Conservation (phyloP, 345 rosid genomes). For the Erysimum cheiranthoides region DNA sequence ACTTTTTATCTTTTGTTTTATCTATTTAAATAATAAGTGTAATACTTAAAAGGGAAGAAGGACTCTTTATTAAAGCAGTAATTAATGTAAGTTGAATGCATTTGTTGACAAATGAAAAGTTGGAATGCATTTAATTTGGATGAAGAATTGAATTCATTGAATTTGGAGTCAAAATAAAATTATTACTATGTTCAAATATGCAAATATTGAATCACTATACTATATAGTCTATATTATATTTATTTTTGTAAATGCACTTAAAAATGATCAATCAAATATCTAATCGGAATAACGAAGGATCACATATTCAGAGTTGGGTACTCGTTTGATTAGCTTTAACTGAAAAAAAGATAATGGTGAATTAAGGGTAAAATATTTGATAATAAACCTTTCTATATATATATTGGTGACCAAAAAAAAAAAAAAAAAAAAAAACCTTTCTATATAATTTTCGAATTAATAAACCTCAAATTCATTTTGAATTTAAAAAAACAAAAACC, state of each 20-base stretch:
- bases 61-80: constrained; percentile 2
- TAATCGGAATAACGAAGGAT: background rate
- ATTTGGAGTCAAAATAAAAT: constrained; percentile 12
- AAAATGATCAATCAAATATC: background rate
- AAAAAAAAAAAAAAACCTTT: no score
- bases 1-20: background rate
- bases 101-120: constrained; percentile 3
- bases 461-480: no score
- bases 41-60: background rate
- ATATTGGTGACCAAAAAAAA: background rate
- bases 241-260: background rate
- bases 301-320: background rate
- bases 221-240: no score
- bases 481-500: no score
- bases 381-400: background rate
- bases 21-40: background rate
- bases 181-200: background rate
- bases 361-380: background rate
- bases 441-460: no score
- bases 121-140: constrained; percentile 12
- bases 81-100: constrained; percentile 29
- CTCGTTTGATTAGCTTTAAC: background rate
- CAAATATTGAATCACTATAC: constrained; percentile 10
- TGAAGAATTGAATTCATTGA: background rate
- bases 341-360: background rate